phyloP scores from a whole-genome alignment of 2,329 filamentous ascomycete species.

The Aspergillus fumigatus region DNA sequence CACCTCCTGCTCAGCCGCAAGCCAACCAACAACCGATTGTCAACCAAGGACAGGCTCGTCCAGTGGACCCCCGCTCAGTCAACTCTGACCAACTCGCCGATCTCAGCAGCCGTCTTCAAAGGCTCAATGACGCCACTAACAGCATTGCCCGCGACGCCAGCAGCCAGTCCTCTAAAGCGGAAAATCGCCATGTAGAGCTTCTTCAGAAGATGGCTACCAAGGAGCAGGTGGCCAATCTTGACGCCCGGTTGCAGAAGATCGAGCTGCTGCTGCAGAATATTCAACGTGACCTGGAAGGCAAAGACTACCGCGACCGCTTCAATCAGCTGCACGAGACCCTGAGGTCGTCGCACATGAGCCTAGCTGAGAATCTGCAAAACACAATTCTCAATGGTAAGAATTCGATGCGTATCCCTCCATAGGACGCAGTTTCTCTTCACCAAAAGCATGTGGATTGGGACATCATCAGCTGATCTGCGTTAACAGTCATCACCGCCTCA shows the following conservation, averaged over 20 bases:
- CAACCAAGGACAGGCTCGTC: slow-evolving; percentile 17
- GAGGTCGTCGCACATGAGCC: slow-evolving; percentile 48
- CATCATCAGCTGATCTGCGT: neutral
- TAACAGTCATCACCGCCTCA: slow-evolving; percentile 48
- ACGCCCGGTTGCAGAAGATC: slow-evolving; percentile 50
- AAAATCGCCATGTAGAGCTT: slow-evolving; percentile 52
- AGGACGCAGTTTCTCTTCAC: neutral
- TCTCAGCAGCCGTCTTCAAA: slow-evolving; percentile 73
- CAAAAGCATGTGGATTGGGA: neutral
- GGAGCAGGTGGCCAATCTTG: slow-evolving; percentile 37
- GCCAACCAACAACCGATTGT: slow-evolving; percentile 19
- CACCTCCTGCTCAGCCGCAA: slow-evolving; percentile 13
- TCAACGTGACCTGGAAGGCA: slow-evolving; percentile 52
- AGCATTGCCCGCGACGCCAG: slow-evolving; percentile 51
- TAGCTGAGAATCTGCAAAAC: slow-evolving; percentile 49
- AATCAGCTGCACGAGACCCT: slow-evolving; percentile 51
- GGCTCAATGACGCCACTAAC: slow-evolving; percentile 57
- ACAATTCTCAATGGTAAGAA: slow-evolving; percentile 48
- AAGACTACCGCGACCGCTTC: slow-evolving; percentile 54
- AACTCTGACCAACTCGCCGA: slow-evolving; percentile 67
- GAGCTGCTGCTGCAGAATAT: slow-evolving; percentile 49
- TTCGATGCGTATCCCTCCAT: neutral
- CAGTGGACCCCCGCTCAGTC: slow-evolving; percentile 35
- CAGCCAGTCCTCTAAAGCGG: slow-evolving; percentile 47
- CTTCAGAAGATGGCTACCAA: slow-evolving; percentile 32